Base-by-base conservation (phyloP, 331 rosid species). In the Malus hybrid region DNA sequence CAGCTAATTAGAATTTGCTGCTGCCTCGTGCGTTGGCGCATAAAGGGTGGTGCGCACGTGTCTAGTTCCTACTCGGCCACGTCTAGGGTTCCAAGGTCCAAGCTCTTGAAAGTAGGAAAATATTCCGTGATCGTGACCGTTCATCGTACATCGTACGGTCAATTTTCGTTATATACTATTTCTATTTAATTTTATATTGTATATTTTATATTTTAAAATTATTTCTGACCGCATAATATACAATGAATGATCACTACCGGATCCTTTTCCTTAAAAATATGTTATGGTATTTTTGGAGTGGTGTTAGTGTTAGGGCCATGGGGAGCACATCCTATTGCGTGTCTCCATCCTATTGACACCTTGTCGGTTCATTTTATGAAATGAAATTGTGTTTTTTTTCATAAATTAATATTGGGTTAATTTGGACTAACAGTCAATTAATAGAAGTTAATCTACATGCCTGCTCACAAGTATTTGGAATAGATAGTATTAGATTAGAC, bases 251-350 rank as follows among this genome's bases (percentile, higher is more conserved):
- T 24, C 24, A 24, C 24, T 24, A 24, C 24, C 24, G 24, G 24
- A 24, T 24, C 24, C 1, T 24, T 24, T 24, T 24, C 24, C 24
- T 24, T 24, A 24, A 24, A 24, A 24, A 24, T 24, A 24, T 24
- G 24, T 24, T 24, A 24, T 24, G 24, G 24, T 24, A 24, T 24
- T 55, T 84, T 81, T 67, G 82, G 77, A 77, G 52, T 55, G 73
- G 79, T 79, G 93, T 75, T 78, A 29, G 80, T 81, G 2, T 48
- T 13, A 5, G 19, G 55, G 46, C 77, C 78, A 31, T 33, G 76
- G 91, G 94, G 86, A 85, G 82, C 97, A 91, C 32, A 75, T 83
- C 29, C 29, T 28, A 28, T 28, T 54, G 61, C n/a, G 18, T 56
- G 74, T 67, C 71, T 50, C 71, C 75, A 42, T 80, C 81, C 34